Evolutionary conservation across 306 rosid genomes (phyloP).

Genomic region (Castanea sativa): DNA sequence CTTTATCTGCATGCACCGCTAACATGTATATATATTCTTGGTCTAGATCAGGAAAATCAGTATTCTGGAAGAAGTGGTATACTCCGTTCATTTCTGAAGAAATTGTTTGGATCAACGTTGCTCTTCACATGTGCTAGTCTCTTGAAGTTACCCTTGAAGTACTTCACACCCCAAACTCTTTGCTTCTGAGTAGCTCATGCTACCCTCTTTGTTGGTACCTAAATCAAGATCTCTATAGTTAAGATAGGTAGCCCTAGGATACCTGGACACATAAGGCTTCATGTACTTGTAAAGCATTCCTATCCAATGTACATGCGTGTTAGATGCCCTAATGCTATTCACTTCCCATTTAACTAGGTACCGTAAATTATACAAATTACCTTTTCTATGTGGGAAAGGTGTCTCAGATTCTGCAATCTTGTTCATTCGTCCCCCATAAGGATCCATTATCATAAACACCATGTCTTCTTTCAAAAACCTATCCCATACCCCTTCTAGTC

Average conservation of each 20-base stretch:
- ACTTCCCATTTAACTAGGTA: conserved; percentile 45
- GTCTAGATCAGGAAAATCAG: too few relatives aligned
- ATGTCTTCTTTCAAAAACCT: conserved; percentile 50
- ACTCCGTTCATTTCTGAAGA: conserved; percentile 88
- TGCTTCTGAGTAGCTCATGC: conserved; percentile 43
- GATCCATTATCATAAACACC: conserved; percentile 52
- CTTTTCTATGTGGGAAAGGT: conserved; percentile 80
- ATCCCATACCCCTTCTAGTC: conserved; percentile 67
- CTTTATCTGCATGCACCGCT: too few relatives aligned
- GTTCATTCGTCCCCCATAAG: conserved; percentile 77
- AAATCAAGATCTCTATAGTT: conserved; percentile 82
- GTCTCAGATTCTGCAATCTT: conserved; percentile 49
- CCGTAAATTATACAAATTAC: conserved; percentile 66
- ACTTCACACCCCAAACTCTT: conserved; percentile 69
- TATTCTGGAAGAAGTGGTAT: conserved; percentile 57
- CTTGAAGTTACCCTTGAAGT: conserved; percentile 69
- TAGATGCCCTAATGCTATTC: conserved; percentile 25
- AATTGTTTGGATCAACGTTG: conserved; percentile 72
- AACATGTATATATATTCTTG: too few relatives aligned
- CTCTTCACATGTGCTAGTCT: conserved; percentile 65
- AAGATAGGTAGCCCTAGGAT: conserved; percentile 77
- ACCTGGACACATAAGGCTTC: conserved; percentile 61
- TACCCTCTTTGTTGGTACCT: conserved; percentile 62
- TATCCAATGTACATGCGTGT: conserved; percentile 65
- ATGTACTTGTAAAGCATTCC: conserved; percentile 67